Base-by-base conservation (phyloP, 2,329 filamentous ascomycete species). In the Diatrype stigma region DNA sequence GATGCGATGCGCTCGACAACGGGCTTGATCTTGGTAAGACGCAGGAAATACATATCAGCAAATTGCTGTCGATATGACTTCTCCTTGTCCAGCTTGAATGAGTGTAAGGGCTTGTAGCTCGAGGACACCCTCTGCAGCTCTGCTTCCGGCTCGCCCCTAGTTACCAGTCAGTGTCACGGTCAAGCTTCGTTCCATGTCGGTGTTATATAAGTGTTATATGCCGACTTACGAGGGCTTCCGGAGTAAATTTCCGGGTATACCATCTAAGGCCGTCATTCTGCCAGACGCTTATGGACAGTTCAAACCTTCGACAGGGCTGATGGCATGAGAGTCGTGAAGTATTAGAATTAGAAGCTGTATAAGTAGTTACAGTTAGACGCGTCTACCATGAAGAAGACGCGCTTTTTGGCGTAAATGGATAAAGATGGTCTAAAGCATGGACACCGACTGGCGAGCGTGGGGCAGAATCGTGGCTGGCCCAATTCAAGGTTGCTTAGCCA, bases 41-140 rank as follows among this genome's bases (percentile, higher is more conserved):
- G 88, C 60, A 96, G 69, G 67, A 96, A 99, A 78, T 99, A 99
- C 83, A 97, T 93, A 70, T 99, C 94, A 56, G 88, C 90, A 80
- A 89, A 99, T 72, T 99, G 94, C 69, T 97, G 94, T 68, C 92
- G 79, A 69, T 97, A 99, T 49, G 91, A 87, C 55, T 80, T 80
- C 52, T 80, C 74, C 62, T 80, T 86, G 22, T 88, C 80, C 10
- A 97, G 81, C 46, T 75, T 74, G 69, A 91, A 97, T 7, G 85
- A 87, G 49, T 84, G 73, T 26, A 95, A 78, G 0, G 93, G 85
- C 51, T 83, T 86, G 75, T 96, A 97, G 50, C 66, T 65, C 8
- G 78, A 79, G 42, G 75, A 59, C 45, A 69, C 73, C 50, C 86
- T 85, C 46, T 81, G 73, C 21, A 80, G 70, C 14, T 68, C 61